These are phyloP conservation scores for Phaeosphaeriaceae sp. DNA, from an alignment of 2,329 filamentous ascomycete species.

Conservation along the genomic window DNA sequence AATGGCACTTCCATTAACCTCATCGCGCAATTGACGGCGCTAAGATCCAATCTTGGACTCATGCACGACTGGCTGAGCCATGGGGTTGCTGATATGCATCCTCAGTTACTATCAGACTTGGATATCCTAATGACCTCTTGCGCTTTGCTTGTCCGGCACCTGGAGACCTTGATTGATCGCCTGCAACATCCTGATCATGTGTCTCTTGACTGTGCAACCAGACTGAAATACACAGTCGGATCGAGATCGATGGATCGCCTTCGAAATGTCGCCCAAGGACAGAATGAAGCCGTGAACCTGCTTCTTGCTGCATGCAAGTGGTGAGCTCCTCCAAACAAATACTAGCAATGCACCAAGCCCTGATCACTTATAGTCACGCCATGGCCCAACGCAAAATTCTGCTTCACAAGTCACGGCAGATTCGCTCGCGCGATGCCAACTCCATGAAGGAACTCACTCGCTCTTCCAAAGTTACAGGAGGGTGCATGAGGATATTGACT, in stretches of 20 bases:
- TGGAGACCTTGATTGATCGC: constrained; percentile 33
- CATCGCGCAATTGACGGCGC: constrained; percentile 43
- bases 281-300: constrained; percentile 43
- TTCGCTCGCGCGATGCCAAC: constrained; percentile 41
- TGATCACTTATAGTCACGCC: constrained; percentile 39
- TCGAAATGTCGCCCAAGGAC: constrained; percentile 39
- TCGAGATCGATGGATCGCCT: constrained; percentile 41
- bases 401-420: constrained; percentile 45
- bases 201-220: constrained; percentile 41
- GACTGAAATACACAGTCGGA: constrained; percentile 39
- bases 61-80: constrained; percentile 46
- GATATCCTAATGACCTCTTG: constrained; percentile 43
- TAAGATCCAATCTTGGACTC: constrained; percentile 43
- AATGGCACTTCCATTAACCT: constrained; percentile 43
- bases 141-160: constrained; percentile 35
- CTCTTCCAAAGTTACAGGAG: constrained; percentile 38
- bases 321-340: constrained; percentile 16
- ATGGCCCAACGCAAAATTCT: constrained; percentile 47
- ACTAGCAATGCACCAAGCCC: not conserved
- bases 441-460: constrained; percentile 36
- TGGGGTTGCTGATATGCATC: constrained; percentile 42
- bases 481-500: constrained; percentile 35
- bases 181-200: constrained; percentile 41
- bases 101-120: constrained; percentile 44
- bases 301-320: constrained; percentile 42